Percentiles rank a stretch among this genome's conserved stretches.
Evolutionary conservation across 371 early-diverging fungal species (phyloP).

Genomic region (Choanephora cucurbitarum): DNA sequence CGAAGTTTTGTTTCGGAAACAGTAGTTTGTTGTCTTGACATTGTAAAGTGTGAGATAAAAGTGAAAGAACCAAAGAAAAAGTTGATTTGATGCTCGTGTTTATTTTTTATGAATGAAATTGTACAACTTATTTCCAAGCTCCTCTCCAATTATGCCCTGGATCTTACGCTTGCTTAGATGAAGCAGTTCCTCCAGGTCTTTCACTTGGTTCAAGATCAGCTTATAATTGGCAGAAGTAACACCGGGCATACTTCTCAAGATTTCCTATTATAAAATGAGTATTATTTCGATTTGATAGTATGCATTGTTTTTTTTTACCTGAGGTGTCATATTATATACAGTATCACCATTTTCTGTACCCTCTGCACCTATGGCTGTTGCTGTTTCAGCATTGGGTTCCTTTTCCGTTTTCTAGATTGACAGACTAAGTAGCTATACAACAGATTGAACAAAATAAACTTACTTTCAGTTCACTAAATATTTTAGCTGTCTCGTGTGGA

Average conservation of each 20-base stretch:
- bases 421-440: too few species aligned
- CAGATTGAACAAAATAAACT: not conserved
- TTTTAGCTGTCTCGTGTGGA: conserved; percentile 82
- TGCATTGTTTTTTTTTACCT: conserved; percentile 53
- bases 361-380: conserved; percentile 76
- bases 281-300: conserved; percentile 6
- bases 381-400: conserved; percentile 74
- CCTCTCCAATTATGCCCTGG: conserved; percentile 56
- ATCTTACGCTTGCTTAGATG: conserved; percentile 48
- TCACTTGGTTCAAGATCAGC: conserved; percentile 65
- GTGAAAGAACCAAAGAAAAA: not conserved
- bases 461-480: conserved; percentile 91
- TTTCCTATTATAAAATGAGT: conserved; percentile 48
- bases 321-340: conserved; percentile 68
- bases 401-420: conserved; percentile 68
- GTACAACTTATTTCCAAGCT: conserved; percentile 53
- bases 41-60: conserved; percentile 2
- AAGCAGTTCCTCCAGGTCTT: conserved; percentile 65
- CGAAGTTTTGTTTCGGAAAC: conserved; percentile 75
- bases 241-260: conserved; percentile 85
- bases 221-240: conserved; percentile 79
- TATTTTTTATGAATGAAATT: conserved; percentile 52
- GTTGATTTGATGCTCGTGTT: conserved; percentile 6
- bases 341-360: conserved; percentile 63
- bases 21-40: conserved; percentile 32